phyloP scores from a whole-genome alignment of 371 early-diverging fungal species.

The Actinomortierella ambigua region DNA sequence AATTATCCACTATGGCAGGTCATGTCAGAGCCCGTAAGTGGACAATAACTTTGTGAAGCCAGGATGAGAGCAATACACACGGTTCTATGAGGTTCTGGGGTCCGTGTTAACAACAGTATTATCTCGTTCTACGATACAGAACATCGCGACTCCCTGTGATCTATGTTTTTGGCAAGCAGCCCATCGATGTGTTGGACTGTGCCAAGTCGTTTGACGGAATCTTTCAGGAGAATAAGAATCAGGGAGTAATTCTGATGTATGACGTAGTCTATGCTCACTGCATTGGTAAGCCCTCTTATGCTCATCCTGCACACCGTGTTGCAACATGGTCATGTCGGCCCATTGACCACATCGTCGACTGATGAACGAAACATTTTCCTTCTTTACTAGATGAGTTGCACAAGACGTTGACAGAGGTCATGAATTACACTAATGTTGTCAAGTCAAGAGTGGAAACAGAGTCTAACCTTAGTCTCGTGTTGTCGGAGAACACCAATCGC shows the following conservation, averaged over 20 bases:
- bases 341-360: too few species aligned
- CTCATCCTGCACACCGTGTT: not conserved
- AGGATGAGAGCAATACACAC: too few species aligned
- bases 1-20: conserved; percentile 92
- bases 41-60: too few species aligned
- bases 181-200: conserved; percentile 66
- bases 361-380: not conserved
- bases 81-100: not conserved
- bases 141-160: conserved; percentile 82
- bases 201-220: conserved; percentile 49
- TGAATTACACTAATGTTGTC: conserved; percentile 47
- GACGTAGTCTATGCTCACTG: conserved; percentile 78
- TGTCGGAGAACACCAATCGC: conserved; percentile 2
- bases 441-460: conserved; percentile 59
- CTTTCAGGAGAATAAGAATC: conserved; percentile 42
- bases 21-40: conserved; percentile 85
- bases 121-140: conserved; percentile 38
- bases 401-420: conserved; percentile 12
- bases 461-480: conserved; percentile 47
- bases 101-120: not conserved
- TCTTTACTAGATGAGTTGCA: conserved; percentile 18
- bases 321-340: too few species aligned
- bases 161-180: conserved; percentile 83
- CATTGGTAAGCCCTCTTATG: conserved; percentile 47
- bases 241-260: conserved; percentile 71